These are phyloP conservation scores for Apiotrichum veenhuisii DNA, from an alignment of 1,284 basidiomycete genomes.

Conservation along the genomic window DNA sequence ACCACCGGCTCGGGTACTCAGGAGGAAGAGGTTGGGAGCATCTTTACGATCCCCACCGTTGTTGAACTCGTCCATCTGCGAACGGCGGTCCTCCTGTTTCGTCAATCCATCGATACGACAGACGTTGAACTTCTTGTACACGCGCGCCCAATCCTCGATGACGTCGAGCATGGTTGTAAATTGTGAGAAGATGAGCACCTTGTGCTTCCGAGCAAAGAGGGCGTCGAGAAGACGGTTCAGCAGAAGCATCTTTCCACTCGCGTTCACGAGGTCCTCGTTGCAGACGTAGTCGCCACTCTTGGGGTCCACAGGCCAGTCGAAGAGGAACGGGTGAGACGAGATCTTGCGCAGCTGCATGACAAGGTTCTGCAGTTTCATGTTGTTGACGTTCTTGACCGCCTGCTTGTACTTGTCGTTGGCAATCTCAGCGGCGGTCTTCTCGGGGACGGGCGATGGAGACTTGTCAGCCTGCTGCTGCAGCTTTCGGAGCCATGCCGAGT, in stretches of 20 bases:
- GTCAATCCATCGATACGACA: slow-evolving; percentile 90
- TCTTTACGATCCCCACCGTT: slow-evolving; percentile 61
- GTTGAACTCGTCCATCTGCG: slow-evolving; percentile 84
- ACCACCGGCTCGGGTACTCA: slow-evolving; percentile 90
- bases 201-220: slow-evolving; percentile 77
- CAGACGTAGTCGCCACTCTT: slow-evolving; percentile 60
- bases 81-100: slow-evolving; percentile 68
- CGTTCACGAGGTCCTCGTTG: slow-evolving; percentile 72
- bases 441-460: not conserved
- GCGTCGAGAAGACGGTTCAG: slow-evolving; percentile 81
- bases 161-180: slow-evolving; percentile 96
- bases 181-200: slow-evolving; percentile 88
- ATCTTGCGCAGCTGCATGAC: slow-evolving; percentile 87
- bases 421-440: slow-evolving; percentile 51
- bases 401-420: slow-evolving; percentile 58
- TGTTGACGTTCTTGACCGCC: slow-evolving; percentile 73
- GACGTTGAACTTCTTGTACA: slow-evolving; percentile 72
- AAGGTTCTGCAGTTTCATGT: slow-evolving; percentile 85
- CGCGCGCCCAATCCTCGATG: slow-evolving; percentile 81
- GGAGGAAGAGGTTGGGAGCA: slow-evolving; percentile 75
- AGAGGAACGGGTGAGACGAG: slow-evolving; percentile 89
- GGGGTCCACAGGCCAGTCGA: slow-evolving; percentile 78
- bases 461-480: slow-evolving; percentile 52
- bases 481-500: slow-evolving; percentile 65
- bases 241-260: slow-evolving; percentile 95